phyloP scores from a whole-genome alignment of 495 filamentous ascomycete species.

The Penicillium nucicola region DNA sequence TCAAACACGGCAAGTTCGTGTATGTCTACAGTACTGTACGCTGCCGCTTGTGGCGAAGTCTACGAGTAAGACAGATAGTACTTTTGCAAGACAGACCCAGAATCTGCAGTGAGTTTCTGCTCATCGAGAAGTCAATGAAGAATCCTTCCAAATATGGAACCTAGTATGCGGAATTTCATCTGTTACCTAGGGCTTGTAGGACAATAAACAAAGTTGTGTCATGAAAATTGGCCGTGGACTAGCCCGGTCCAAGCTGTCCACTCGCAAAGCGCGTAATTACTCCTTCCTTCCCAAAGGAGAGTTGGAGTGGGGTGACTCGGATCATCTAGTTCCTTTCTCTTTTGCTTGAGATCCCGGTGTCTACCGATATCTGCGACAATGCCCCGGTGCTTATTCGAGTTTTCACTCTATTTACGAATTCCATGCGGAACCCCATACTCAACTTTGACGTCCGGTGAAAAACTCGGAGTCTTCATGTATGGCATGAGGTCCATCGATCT shows the following conservation, averaged over 20 bases:
- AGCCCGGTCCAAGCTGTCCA: slow-evolving; percentile 11
- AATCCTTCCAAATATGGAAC: background rate
- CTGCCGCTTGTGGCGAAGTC: background rate
- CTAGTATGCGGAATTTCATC: background rate
- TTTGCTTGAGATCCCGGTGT: slow-evolving; percentile 1
- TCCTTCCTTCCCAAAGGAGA: background rate
- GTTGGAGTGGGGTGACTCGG: slow-evolving; percentile 27
- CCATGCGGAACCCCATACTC: slow-evolving; percentile 1
- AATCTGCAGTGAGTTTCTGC: background rate
- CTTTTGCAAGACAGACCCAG: background rate
- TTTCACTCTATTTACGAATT: slow-evolving; percentile 7
- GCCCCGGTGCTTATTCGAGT: slow-evolving; percentile 1
- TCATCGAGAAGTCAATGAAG: background rate
- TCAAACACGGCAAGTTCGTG: background rate
- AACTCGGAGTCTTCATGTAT: background rate
- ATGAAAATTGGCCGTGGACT: background rate
- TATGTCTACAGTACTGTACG: background rate
- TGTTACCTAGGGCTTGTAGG: background rate
- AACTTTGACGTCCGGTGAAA: slow-evolving; percentile 7
- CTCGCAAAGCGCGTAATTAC: slow-evolving; percentile 6
- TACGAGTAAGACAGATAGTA: background rate
- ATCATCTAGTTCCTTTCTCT: slow-evolving; percentile 14
- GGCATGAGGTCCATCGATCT: background rate
- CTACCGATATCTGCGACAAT: slow-evolving; percentile 1
- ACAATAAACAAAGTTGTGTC: background rate